A percentile compares a stretch with the other conserved stretches of the same genome.
These are phyloP conservation scores for Holtermannia corniformis DNA, from an alignment of 768 basidiomycete species.

Conservation along the genomic window DNA sequence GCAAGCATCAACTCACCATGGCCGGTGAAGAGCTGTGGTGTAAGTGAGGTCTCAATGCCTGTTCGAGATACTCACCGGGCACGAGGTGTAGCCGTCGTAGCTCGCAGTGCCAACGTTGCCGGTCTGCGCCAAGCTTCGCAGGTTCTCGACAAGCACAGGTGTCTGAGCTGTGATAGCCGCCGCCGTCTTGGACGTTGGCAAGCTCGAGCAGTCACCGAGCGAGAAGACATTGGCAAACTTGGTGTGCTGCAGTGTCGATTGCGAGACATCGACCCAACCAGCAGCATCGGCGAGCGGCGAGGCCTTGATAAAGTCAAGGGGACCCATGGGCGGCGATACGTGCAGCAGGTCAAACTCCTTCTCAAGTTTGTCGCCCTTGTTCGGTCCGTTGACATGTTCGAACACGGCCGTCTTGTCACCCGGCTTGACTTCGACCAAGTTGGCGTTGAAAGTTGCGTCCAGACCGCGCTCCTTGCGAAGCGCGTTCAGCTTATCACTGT, in stretches of 20 bases:
- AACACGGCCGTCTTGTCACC: conserved; percentile 73
- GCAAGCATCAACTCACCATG: conserved; percentile 68
- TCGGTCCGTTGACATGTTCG: conserved; percentile 56
- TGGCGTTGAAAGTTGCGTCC: conserved; percentile 69
- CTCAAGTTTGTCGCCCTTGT: conserved; percentile 50
- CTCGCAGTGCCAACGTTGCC: conserved; percentile 59
- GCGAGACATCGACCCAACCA: conserved; percentile 85
- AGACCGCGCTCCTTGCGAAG: conserved; percentile 71
- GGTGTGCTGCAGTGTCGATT: conserved; percentile 67
- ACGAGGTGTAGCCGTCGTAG: conserved; percentile 60
- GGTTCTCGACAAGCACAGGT: conserved; percentile 81
- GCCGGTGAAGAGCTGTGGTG: conserved; percentile 54
- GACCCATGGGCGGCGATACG: conserved; percentile 85
- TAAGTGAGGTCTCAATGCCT: no score
- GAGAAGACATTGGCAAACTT: conserved; percentile 82
- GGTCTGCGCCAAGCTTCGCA: conserved; percentile 63
- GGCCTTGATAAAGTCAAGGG: conserved; percentile 57
- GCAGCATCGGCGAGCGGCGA: conserved; percentile 53
- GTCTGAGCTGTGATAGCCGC: conserved; percentile 87
- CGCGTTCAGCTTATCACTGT: conserved; percentile 72
- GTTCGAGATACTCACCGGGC: no score
- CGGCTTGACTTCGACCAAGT: conserved; percentile 65
- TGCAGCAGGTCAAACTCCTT: conserved; percentile 77
- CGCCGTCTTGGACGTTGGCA: conserved; percentile 93
- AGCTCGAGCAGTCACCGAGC: conserved; percentile 80